These are phyloP conservation scores for Monilinia fructicola DNA, from an alignment of 2,329 filamentous ascomycete species.

Conservation along the genomic window DNA sequence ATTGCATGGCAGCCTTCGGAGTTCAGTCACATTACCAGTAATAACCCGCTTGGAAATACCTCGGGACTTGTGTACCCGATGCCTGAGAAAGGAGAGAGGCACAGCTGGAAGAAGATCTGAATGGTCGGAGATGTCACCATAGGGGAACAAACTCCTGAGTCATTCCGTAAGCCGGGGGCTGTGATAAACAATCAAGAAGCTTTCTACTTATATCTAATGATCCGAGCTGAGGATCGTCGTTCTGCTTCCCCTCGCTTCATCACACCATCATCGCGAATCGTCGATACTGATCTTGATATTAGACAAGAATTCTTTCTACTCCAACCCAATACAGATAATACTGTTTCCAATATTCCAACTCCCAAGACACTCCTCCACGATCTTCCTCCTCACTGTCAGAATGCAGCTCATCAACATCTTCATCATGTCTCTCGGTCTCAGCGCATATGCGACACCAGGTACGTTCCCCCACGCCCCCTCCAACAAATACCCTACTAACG, in stretches of 20 bases:
- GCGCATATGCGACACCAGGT: background rate
- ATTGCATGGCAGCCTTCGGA: background rate
- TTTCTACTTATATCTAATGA: background rate
- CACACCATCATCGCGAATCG: background rate
- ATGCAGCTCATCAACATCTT: slow-evolving; percentile 15
- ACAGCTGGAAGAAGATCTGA: background rate
- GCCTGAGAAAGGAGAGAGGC: background rate
- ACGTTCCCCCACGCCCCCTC: too few relatives aligned
- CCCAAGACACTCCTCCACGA: too few relatives aligned
- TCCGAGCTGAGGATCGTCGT: background rate
- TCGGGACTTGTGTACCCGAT: background rate
- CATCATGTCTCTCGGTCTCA: background rate
- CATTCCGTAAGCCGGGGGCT: background rate
- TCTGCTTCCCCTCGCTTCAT: background rate
- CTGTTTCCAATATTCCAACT: background rate
- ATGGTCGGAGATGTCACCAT: background rate
- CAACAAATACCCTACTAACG: background rate
- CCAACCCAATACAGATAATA: background rate
- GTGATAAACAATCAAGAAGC: background rate
- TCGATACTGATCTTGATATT: background rate
- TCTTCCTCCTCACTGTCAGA: too few relatives aligned
- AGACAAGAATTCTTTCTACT: background rate
- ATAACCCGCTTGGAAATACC: background rate
- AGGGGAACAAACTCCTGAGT: background rate
- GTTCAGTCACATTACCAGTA: background rate